Evolutionary conservation across 2,329 filamentous ascomycete genomes (phyloP), one percentile per base, ranked within the genome.

Genomic region (Fusarium sp.): DNA sequence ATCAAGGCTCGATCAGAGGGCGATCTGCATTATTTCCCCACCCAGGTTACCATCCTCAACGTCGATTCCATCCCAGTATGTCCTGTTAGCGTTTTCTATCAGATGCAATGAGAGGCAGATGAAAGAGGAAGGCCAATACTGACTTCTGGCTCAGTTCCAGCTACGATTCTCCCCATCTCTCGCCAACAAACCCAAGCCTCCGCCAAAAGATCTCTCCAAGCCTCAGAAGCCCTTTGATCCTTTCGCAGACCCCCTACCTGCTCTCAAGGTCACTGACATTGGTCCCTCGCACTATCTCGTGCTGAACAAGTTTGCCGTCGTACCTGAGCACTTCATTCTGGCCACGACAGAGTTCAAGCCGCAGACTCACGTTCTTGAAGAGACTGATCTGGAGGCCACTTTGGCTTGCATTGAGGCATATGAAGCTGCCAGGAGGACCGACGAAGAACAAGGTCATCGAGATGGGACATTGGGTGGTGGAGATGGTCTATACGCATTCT

Each of bases 261-360:
- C 84, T 7, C 84, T 91, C 57, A 81, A 90, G 38, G 78, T 89
- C 43, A 77, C 85, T 17, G 76, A 78, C 26, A 73, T 92, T 9
- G 81, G 81, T 2, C 81, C 87, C 1, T 77, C 81, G 10, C 91
- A 94, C 77, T 84, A 85, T 61, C 83, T 93, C 42, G 87, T 94
- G 2, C 81, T 94, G 40, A 94, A 94, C 82, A 94, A 93, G 77
- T 94, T 91, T 72, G 90, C 91, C 49, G 80, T 94, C 49, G 89
- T 92, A 34, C 85, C 87, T 0, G 85, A 89, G 72, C 91, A 94
- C 79, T 92, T 92, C 75, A 92, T 94, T 70, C 84, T 94, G 47
- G 87, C 88, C 0, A 94, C 91, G 0, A 86, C 80, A n/a, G 77
- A 80, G 2, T 89, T 89, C 76, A 87, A 88, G 74, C 80, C 82